A percentile compares a stretch with the other conserved stretches of the same genome.
phyloP scores from a whole-genome alignment of 768 basidiomycete species.

The Cantharellus anzutake region DNA sequence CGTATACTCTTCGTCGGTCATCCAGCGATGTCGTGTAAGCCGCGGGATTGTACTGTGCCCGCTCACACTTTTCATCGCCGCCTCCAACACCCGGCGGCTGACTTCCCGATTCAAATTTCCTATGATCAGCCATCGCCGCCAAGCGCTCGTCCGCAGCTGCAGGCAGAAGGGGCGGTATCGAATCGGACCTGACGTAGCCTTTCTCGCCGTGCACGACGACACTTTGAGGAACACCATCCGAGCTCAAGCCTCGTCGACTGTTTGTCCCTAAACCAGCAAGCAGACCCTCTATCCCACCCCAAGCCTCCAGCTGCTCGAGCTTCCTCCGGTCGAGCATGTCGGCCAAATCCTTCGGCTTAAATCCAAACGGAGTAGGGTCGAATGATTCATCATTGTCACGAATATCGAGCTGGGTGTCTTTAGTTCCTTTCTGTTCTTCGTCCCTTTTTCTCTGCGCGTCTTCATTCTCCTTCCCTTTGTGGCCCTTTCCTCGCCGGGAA shows the following conservation, averaged over 20 bases:
- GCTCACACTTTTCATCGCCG: constrained; percentile 1
- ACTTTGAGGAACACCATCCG: not conserved
- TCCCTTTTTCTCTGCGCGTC: constrained; percentile 2
- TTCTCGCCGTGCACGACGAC: too few species aligned
- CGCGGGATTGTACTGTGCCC: not conserved
- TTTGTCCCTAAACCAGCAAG: constrained; percentile 60
- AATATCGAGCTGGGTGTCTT: too few species aligned
- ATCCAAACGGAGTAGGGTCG: constrained; percentile 53
- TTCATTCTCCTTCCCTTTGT: not conserved
- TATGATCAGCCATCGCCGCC: constrained; percentile 20
- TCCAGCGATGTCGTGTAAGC: constrained; percentile 31
- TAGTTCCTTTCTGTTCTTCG: not conserved
- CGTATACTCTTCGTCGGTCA: constrained; percentile 49
- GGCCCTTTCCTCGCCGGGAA: not conserved
- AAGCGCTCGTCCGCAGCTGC: constrained; percentile 12
- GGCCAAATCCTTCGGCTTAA: constrained; percentile 59
- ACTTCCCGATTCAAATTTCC: not conserved
- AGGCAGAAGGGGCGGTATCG: not conserved
- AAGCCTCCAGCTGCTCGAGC: constrained; percentile 35
- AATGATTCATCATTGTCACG: constrained; percentile 15
- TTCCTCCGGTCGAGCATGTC: constrained; percentile 81
- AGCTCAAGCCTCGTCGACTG: constrained; percentile 18
- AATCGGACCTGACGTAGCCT: too few species aligned
- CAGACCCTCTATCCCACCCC: constrained; percentile 56
- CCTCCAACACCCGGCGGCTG: constrained; percentile 8